Percentiles rank a stretch among this genome's conserved stretches.
phyloP scores from a whole-genome alignment of 371 early-diverging fungal genomes.

The Mucor racemosus region DNA sequence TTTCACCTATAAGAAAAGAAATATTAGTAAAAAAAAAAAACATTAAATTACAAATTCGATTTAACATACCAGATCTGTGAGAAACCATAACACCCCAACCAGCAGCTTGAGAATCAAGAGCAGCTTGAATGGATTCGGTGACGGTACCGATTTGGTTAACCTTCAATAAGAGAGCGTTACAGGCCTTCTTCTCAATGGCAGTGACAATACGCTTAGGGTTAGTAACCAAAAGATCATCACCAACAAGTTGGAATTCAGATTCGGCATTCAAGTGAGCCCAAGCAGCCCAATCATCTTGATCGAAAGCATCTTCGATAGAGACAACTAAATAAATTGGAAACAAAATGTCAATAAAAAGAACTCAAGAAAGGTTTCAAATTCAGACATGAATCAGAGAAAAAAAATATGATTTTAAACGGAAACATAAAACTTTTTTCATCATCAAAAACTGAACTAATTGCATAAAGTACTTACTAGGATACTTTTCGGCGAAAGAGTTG shows the following conservation, averaged over 20 bases:
- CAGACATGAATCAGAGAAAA: too few species aligned
- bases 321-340: constrained; percentile 70
- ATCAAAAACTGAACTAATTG: background rate
- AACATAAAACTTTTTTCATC: too few species aligned
- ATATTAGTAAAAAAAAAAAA: too few species aligned
- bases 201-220: constrained; percentile 93
- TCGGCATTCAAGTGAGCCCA: constrained; percentile 83
- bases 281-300: constrained; percentile 98
- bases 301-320: constrained; percentile 99
- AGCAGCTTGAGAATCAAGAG: constrained; percentile 71
- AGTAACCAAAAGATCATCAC: constrained; percentile 99
- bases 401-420: too few species aligned
- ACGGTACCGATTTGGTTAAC: constrained; percentile 99
- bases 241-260: constrained; percentile 91
- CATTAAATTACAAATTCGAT: too few species aligned
- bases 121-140: constrained; percentile 91
- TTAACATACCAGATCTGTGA: constrained; percentile 98
- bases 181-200: constrained; percentile 94
- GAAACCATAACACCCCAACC: constrained; percentile 99
- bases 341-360: too few species aligned
- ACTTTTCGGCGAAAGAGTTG: constrained; percentile 82
- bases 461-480: constrained; percentile 70
- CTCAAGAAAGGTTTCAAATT: background rate
- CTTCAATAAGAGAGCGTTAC: constrained; percentile 97
- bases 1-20: too few species aligned